These are phyloP conservation scores for Rhynchospora pubera DNA, from an alignment of 176 grass and related monocot genomes.

Conservation along the genomic window DNA sequence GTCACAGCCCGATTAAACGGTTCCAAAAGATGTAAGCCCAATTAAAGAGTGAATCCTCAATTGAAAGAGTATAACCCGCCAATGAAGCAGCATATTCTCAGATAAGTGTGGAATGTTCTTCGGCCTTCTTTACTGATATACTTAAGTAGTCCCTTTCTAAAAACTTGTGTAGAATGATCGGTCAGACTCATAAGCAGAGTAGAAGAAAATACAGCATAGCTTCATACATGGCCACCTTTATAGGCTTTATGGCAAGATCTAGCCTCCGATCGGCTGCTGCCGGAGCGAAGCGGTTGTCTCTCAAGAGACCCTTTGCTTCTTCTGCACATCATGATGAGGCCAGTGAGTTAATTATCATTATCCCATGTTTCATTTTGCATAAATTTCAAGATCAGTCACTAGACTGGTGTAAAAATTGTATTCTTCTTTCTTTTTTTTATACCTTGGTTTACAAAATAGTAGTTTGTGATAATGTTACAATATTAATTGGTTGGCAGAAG, in stretches of 20 bases:
- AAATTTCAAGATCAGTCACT: neutral
- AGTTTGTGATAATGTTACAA: neutral
- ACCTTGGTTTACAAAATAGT: neutral
- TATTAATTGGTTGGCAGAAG: too few relatives aligned
- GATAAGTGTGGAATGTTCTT: neutral
- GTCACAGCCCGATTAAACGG: neutral
- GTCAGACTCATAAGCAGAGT: neutral
- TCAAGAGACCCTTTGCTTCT: constrained; percentile 30
- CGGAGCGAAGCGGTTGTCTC: constrained; percentile 10
- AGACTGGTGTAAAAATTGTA: neutral
- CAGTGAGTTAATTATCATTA: neutral
- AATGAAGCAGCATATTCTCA: neutral
- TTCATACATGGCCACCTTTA: constrained; percentile 23
- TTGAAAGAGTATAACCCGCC: neutral
- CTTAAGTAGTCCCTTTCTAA: neutral
- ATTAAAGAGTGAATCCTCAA: neutral
- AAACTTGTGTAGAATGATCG: neutral
- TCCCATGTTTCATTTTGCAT: neutral
- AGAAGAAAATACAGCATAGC: neutral
- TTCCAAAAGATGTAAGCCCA: neutral
- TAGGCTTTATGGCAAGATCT: constrained; percentile 30
- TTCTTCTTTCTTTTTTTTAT: neutral
- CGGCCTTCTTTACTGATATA: neutral
- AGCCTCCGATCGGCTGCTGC: constrained; percentile 24
- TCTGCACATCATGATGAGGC: constrained; percentile 48